These are phyloP conservation scores for Melampsora larici-populina DNA, from an alignment of 1,284 basidiomycete genomes.

Conservation along the genomic window DNA sequence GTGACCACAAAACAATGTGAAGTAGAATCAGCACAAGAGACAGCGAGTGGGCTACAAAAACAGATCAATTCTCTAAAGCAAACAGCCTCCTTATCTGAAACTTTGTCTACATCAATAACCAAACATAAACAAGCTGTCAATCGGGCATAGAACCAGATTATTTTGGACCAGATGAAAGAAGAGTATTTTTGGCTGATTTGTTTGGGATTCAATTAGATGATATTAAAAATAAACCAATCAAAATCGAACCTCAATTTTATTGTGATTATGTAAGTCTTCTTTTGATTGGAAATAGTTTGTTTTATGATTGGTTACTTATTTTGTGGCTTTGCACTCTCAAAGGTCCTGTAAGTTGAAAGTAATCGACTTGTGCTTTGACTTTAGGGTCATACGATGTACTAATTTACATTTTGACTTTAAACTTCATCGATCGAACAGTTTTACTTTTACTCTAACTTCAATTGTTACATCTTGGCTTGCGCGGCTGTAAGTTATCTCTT, in stretches of 20 bases:
- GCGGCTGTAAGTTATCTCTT: constrained; percentile 19
- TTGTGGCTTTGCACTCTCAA: too few relatives aligned
- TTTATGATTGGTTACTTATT: too few relatives aligned
- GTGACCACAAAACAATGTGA: constrained; percentile 79
- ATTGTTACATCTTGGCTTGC: constrained; percentile 46
- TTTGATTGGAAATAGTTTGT: too few relatives aligned
- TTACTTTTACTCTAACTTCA: constrained; percentile 48
- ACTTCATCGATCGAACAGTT: too few relatives aligned
- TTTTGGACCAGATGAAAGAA: constrained; percentile 31
- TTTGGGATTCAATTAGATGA: constrained; percentile 45
- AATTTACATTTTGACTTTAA: neutral
- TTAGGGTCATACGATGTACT: too few relatives aligned
- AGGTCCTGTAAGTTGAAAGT: constrained; percentile 22
- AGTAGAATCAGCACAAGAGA: constrained; percentile 70
- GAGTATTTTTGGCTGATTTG: constrained; percentile 45
- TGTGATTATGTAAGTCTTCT: constrained; percentile 46
- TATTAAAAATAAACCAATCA: constrained; percentile 34
- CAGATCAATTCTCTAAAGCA: constrained; percentile 68
- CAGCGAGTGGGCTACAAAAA: constrained; percentile 70
- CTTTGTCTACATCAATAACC: constrained; percentile 56
- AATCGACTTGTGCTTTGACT: too few relatives aligned
- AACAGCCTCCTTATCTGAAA: constrained; percentile 49
- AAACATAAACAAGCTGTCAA: constrained; percentile 68
- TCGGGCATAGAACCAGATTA: constrained; percentile 60
- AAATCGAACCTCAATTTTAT: constrained; percentile 48